Evolutionary conservation across 2,329 filamentous ascomycete species (phyloP), one percentile per base, ranked within the genome.

Genomic region (Phialophora verrucosa): DNA sequence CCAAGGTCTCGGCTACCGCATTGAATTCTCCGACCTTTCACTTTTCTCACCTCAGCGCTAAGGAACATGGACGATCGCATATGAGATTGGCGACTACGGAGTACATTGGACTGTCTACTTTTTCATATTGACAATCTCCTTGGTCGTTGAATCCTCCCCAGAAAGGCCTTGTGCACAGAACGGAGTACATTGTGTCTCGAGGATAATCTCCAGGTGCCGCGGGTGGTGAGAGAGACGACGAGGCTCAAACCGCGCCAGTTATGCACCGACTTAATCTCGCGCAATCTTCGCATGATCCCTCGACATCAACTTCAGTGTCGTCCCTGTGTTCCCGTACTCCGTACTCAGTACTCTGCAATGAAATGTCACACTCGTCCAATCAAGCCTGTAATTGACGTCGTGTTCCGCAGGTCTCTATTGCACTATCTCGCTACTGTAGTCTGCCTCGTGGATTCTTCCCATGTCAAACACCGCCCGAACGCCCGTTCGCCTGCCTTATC

Each of bases 1-100:
- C 17, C 38, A 7, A 6, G 38, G 4, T n/a, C 6, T 44, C 38
- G 38, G 38, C 17, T 8, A 44, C n/a, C 5, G n/a, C 5, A 44
- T 44, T 44, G 38, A n/a, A 44, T 44, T 4, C n/a, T n/a, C 38
- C 38, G 38, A 44, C 17, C 17, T n/a, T n/a, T n/a, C 38, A 44
- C 38, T n/a, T 51, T 50, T 25, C 49, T 27, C 49, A 51, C 49
- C 49, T 51, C 49, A 51, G 49, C 49, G 14, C 49, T 51, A 51
- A 12, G 14, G 27, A 5, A 44, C 38, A 44, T 44, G 12, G 12
- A 38, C 12, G 35, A 38, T 38, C 12, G 12, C 14, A 38, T n/a
- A 3, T 51, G 8, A 27, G 49, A 51, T 51, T 27, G 20, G 10
- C 47, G 23, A 51, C 47, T 49, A n/a, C n/a, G 11, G 23, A 49